phyloP scores from a whole-genome alignment of 345 rosid genomes.

The Theobroma cacao region DNA sequence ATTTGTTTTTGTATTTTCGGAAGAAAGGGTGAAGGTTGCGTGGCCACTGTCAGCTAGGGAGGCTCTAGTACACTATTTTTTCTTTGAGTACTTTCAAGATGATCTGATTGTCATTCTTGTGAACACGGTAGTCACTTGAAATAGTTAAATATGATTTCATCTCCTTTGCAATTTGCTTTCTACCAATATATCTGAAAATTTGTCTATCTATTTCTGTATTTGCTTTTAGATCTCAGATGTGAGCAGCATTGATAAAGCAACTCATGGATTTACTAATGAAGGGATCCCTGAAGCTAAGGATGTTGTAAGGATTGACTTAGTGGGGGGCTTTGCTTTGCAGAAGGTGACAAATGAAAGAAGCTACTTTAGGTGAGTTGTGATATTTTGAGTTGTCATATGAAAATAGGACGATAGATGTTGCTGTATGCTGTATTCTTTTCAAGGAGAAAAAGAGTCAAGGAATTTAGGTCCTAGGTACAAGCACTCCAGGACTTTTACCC shows the following conservation, averaged over 20 bases:
- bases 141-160: conserved; percentile 4
- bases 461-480: not conserved
- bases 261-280: conserved; percentile 54
- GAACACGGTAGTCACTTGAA: conserved; percentile 58
- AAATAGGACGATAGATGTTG: not conserved
- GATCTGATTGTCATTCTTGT: conserved; percentile 56
- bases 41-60: conserved; percentile 92
- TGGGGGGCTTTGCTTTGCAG: conserved; percentile 88
- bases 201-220: not conserved
- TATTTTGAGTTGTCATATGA: not conserved
- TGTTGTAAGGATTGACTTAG: conserved; percentile 69
- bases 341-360: conserved; percentile 77
- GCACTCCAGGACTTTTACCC: not conserved
- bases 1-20: conserved; percentile 38
- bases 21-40: conserved; percentile 89
- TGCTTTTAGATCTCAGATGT: conserved; percentile 62
- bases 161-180: conserved; percentile 11
- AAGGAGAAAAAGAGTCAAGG: not conserved
- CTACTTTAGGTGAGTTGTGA: conserved; percentile 66
- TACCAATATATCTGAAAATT: not conserved
- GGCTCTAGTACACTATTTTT: conserved; percentile 65
- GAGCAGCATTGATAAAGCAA: conserved; percentile 46
- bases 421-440: not conserved
- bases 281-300: conserved; percentile 59
- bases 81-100: conserved; percentile 70